Conservation (phyloP, 2,329 filamentous ascomycete genomes). For the Cytospora leucostoma region DNA sequence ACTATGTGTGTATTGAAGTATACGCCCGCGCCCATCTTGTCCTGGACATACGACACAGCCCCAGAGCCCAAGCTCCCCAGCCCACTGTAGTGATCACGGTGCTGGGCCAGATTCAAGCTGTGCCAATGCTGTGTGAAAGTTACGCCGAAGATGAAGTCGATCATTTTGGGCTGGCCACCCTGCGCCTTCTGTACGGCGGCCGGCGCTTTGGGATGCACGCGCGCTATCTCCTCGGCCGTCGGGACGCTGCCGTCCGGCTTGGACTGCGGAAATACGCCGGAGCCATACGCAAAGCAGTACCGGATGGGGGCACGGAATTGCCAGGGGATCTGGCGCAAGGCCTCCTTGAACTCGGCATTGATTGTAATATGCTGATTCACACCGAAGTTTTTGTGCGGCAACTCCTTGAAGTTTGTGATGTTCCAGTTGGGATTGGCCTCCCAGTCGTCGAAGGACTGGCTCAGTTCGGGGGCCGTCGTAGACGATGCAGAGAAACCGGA, state of each 20-base stretch:
- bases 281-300: slow-evolving; percentile 97
- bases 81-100: slow-evolving; percentile 89
- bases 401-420: slow-evolving; percentile 72
- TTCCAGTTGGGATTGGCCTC: slow-evolving; percentile 72
- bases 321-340: slow-evolving; percentile 82
- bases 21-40: slow-evolving; percentile 86
- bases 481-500: slow-evolving; percentile 34
- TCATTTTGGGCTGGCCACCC: slow-evolving; percentile 89
- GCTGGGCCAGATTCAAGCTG: slow-evolving; percentile 83
- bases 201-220: slow-evolving; percentile 80
- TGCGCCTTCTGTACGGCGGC: slow-evolving; percentile 81
- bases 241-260: slow-evolving; percentile 52
- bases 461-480: slow-evolving; percentile 28
- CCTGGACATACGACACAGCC: slow-evolving; percentile 81
- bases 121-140: slow-evolving; percentile 97
- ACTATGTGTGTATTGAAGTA: slow-evolving; percentile 98
- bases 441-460: slow-evolving; percentile 56
- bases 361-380: slow-evolving; percentile 96
- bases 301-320: slow-evolving; percentile 91
- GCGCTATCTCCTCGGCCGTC: slow-evolving; percentile 57
- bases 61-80: slow-evolving; percentile 83
- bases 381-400: slow-evolving; percentile 80
- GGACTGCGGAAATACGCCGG: slow-evolving; percentile 87
- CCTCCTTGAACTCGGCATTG: slow-evolving; percentile 93
- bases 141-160: slow-evolving; percentile 97